phyloP scores from a whole-genome alignment of 2,329 filamentous ascomycete genomes.

The Thelonectria discophora region DNA sequence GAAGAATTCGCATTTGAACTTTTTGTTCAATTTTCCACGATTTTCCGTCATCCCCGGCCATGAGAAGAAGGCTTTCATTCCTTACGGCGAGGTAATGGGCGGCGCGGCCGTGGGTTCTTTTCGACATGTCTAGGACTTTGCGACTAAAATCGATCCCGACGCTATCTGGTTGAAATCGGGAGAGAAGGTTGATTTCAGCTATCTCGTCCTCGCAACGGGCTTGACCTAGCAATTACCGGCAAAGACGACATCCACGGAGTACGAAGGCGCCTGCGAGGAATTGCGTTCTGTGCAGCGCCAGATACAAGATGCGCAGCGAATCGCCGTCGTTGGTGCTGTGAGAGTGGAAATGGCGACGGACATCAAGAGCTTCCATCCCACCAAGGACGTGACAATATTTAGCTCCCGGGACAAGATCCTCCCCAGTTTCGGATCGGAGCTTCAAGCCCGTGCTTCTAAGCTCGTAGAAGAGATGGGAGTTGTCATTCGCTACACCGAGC shows the following conservation, averaged over 20 bases:
- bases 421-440: slow-evolving; percentile 21
- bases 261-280: slow-evolving; percentile 18
- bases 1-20: slow-evolving; percentile 32
- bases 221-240: slow-evolving; percentile 27
- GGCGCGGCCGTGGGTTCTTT: slow-evolving; percentile 22
- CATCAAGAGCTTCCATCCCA: slow-evolving; percentile 18
- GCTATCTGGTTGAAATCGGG: slow-evolving; percentile 6
- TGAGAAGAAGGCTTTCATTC: slow-evolving; percentile 19
- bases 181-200: slow-evolving; percentile 4
- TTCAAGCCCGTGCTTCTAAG: slow-evolving; percentile 5
- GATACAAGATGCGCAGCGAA: neutral
- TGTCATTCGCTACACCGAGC: slow-evolving; percentile 9
- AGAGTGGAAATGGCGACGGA: slow-evolving; percentile 26
- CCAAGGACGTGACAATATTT: slow-evolving; percentile 17
- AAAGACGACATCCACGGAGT: neutral
- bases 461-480: neutral
- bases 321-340: slow-evolving; percentile 26
- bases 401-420: slow-evolving; percentile 28
- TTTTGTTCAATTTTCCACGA: slow-evolving; percentile 26
- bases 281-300: slow-evolving; percentile 11
- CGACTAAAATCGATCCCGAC: neutral
- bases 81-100: slow-evolving; percentile 17
- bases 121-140: slow-evolving; percentile 16
- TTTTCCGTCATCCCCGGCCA: slow-evolving; percentile 19
- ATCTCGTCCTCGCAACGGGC: slow-evolving; percentile 29